phyloP scores from a whole-genome alignment of 192 early-diverging fungal genomes.

The Linnemannia zychae region DNA sequence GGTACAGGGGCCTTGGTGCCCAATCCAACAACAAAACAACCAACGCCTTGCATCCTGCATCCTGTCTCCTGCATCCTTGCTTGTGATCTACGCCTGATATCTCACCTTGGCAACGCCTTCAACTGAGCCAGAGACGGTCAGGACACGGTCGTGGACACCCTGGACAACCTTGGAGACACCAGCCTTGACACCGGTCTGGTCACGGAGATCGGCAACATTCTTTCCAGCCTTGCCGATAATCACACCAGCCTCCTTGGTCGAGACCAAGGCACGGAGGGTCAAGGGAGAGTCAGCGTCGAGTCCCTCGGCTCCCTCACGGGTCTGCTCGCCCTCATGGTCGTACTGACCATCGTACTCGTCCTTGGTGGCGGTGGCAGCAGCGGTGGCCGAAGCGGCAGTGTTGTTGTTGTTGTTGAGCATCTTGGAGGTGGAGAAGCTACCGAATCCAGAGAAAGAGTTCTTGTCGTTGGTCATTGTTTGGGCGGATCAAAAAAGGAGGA shows the following conservation, averaged over 20 bases:
- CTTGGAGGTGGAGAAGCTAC: constrained; percentile 5
- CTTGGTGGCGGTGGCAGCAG: not conserved
- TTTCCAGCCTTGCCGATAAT: constrained; percentile 87
- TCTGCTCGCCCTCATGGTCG: constrained; percentile 15
- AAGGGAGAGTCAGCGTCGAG: constrained; percentile 32
- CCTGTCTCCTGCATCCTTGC: not conserved
- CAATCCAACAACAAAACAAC: too few species aligned
- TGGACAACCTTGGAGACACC: constrained; percentile 93
- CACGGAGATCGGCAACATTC: constrained; percentile 92
- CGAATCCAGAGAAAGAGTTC: not conserved
- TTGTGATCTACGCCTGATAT: not conserved
- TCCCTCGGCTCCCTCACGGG: constrained; percentile 10
- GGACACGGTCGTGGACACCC: constrained; percentile 88
- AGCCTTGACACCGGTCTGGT: constrained; percentile 87
- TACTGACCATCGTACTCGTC: constrained; percentile 26
- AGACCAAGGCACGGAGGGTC: constrained; percentile 82
- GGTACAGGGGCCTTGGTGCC: not conserved
- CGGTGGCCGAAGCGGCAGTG: not conserved
- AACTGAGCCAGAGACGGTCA: constrained; percentile 80
- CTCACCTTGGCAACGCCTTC: constrained; percentile 79
- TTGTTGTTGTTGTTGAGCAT: constrained; percentile 14
- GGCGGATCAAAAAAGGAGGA: not conserved
- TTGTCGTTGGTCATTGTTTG: constrained; percentile 24
- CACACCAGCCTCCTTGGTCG: constrained; percentile 93
- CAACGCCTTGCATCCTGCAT: not conserved